Evolutionary conservation across 495 filamentous ascomycete genomes (phyloP).

Genomic region (Astrocystis sublimbata): DNA sequence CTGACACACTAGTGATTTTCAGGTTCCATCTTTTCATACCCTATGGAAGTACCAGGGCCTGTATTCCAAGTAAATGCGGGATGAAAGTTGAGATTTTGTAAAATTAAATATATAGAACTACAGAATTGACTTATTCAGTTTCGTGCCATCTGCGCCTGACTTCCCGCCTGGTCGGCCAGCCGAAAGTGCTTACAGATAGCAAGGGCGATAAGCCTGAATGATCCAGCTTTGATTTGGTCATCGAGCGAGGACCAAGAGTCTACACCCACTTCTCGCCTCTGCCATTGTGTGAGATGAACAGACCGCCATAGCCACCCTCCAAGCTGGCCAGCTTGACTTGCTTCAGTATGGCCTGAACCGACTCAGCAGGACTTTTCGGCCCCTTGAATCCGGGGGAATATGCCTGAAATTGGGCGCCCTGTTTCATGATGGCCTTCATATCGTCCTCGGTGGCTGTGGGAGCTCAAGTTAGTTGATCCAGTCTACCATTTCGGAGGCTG

Average conservation of each 20-base stretch:
- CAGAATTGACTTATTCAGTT: too few relatives aligned
- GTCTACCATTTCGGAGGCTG: neutral
- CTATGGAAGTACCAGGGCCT: too few relatives aligned
- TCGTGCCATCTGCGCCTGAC: too few relatives aligned
- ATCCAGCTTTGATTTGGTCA: neutral
- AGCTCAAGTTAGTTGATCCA: neutral
- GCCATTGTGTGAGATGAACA: slow-evolving; percentile 53
- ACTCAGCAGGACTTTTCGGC: slow-evolving; percentile 38
- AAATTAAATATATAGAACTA: too few relatives aligned
- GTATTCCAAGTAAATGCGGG: too few relatives aligned
- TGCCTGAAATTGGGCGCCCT: slow-evolving; percentile 38
- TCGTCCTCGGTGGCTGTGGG: slow-evolving; percentile 41
- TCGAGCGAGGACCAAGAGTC: neutral
- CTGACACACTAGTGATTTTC: too few relatives aligned
- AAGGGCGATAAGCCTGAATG: neutral
- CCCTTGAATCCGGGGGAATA: slow-evolving; percentile 53
- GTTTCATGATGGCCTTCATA: slow-evolving; percentile 23
- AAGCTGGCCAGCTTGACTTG: slow-evolving; percentile 45
- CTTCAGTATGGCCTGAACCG: slow-evolving; percentile 38
- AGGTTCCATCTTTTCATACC: too few relatives aligned
- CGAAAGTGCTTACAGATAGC: too few relatives aligned
- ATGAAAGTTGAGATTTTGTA: too few relatives aligned
- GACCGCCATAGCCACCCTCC: slow-evolving; percentile 48
- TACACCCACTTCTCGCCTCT: slow-evolving; percentile 47
- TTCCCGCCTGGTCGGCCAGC: too few relatives aligned